Evolutionary conservation across 805 yeast genomes (phyloP).

Genomic region (Ogataea corticis): DNA sequence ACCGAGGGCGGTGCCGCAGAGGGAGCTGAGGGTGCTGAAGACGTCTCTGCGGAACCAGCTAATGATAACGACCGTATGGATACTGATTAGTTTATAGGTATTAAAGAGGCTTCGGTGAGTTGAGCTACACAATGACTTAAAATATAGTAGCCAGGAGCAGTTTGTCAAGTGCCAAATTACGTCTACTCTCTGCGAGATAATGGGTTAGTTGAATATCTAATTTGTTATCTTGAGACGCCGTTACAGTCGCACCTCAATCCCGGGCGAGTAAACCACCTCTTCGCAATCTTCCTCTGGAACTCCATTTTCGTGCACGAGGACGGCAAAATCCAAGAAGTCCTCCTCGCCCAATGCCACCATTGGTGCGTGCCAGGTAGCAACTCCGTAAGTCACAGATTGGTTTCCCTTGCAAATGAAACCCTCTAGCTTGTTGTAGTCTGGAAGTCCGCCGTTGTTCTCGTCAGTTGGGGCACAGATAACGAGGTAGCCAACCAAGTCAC

Average conservation of each 20-base stretch:
- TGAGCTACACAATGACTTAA: background rate
- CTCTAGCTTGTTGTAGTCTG: constrained; percentile 57
- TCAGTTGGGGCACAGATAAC: constrained; percentile 76
- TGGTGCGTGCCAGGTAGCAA: constrained; percentile 93
- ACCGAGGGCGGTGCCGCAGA: constrained; percentile 19
- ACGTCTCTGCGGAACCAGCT: constrained; percentile 3
- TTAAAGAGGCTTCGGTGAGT: background rate
- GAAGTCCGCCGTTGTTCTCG: constrained; percentile 43
- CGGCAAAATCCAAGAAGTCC: constrained; percentile 70
- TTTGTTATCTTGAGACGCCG: background rate
- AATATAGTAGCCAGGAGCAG: too few relatives aligned
- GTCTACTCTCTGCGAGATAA: too few relatives aligned
- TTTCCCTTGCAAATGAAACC: constrained; percentile 81
- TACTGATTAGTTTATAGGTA: constrained; percentile 26
- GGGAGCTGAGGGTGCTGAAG: constrained; percentile 12
- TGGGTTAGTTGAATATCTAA: too few relatives aligned
- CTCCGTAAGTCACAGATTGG: constrained; percentile 88
- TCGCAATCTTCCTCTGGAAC: constrained; percentile 78
- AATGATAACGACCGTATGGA: constrained; percentile 38
- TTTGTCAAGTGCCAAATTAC: too few relatives aligned
- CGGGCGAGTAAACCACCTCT: constrained; percentile 72
- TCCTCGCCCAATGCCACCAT: constrained; percentile 78
- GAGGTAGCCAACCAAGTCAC: constrained; percentile 55
- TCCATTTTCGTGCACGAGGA: constrained; percentile 83
- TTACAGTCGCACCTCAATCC: constrained; percentile 40